A percentile compares a stretch with the other conserved stretches of the same genome.
Evolutionary conservation across 805 yeast genomes (phyloP).

Genomic region (Cyberlindnera mississippiensis): DNA sequence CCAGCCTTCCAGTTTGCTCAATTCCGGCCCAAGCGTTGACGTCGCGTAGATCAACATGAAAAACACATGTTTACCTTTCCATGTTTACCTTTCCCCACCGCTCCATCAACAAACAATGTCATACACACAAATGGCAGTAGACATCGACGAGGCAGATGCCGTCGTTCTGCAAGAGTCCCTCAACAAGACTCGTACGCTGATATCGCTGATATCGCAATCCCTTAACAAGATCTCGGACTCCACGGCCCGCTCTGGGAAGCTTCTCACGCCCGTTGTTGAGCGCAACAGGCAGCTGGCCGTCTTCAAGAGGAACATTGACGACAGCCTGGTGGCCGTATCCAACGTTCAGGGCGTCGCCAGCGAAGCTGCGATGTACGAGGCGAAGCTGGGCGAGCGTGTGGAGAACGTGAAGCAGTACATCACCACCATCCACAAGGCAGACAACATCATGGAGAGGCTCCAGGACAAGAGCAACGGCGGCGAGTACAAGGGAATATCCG

Average conservation of each 20-base stretch:
- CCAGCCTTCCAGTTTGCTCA: no score
- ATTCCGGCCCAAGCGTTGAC: no score
- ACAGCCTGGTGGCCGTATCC: conserved; percentile 44
- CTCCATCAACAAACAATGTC: conserved; percentile 8
- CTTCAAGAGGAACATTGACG: conserved; percentile 36
- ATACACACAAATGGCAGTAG: conserved; percentile 32
- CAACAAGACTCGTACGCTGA: conserved; percentile 50
- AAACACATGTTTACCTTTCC: no score
- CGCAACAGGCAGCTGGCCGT: conserved; percentile 44
- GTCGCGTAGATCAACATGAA: no score
- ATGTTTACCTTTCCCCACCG: background rate
- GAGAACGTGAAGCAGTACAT: conserved; percentile 33
- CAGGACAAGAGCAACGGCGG: conserved; percentile 30
- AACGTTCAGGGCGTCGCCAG: conserved; percentile 47
- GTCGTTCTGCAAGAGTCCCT: conserved; percentile 77
- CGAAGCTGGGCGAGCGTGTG: conserved; percentile 31
- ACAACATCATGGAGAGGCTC: conserved; percentile 38
- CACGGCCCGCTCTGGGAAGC: conserved; percentile 51
- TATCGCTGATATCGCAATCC: conserved; percentile 51
- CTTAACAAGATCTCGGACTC: conserved; percentile 49
- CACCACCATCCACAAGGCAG: conserved; percentile 41
- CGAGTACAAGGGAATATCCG: conserved; percentile 66
- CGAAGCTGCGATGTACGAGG: conserved; percentile 40
- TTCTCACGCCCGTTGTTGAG: conserved; percentile 68
- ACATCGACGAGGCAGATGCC: conserved; percentile 78